phyloP scores from a whole-genome alignment of 352 stramenopile species.

The Hyaloperonospora brassicae region DNA sequence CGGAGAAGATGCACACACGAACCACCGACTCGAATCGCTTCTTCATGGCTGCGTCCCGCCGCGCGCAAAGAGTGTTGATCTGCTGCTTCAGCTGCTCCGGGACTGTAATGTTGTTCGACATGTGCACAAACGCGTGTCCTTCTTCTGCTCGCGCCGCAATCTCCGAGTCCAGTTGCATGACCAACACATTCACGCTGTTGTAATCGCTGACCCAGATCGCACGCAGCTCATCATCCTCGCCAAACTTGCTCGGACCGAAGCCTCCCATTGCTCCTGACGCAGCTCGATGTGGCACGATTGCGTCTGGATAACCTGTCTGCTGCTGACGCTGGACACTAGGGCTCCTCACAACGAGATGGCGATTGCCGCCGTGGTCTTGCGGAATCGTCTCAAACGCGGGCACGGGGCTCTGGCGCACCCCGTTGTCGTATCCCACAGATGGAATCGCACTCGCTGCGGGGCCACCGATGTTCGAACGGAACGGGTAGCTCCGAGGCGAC shows the following conservation, averaged over 20 bases:
- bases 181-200: constrained; percentile 28
- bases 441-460: constrained; percentile 9
- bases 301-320: constrained; percentile 11
- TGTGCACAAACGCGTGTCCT: constrained; percentile 32
- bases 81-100: constrained; percentile 38
- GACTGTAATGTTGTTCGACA: constrained; percentile 37
- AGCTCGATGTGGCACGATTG: constrained; percentile 18
- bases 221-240: constrained; percentile 29
- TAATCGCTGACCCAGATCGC: constrained; percentile 34
- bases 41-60: constrained; percentile 28
- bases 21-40: constrained; percentile 34
- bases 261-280: constrained; percentile 2
- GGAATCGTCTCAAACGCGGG: constrained; percentile 21
- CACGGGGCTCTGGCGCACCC: constrained; percentile 7
- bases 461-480: constrained; percentile 3
- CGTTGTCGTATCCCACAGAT: constrained; percentile 5
- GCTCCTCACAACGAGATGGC: constrained; percentile 20
- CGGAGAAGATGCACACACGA: constrained; percentile 50
- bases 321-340: constrained; percentile 17
- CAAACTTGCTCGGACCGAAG: constrained; percentile 13
- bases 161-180: constrained; percentile 24
- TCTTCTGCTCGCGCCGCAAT: constrained; percentile 23
- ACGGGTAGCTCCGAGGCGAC: constrained; percentile 7
- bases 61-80: constrained; percentile 27
- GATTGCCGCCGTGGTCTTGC: constrained; percentile 17